These are phyloP conservation scores for Litsea cubeba DNA, from an alignment of 164 flowering plant genomes.

Conservation along the genomic window DNA sequence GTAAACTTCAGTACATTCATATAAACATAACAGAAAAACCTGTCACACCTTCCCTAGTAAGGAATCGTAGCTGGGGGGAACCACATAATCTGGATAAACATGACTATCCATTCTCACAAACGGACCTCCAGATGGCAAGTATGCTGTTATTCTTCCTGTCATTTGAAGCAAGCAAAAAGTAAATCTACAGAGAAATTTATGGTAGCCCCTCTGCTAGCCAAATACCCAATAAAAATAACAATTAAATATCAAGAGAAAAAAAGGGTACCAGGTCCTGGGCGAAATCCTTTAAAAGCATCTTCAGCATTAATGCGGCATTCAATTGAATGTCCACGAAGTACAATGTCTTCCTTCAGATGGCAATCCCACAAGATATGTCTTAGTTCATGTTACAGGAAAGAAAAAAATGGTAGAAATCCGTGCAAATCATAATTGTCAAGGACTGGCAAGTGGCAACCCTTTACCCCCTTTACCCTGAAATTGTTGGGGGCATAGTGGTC, in stretches of 20 bases:
- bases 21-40: slow-evolving; percentile 1
- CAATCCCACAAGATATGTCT: slow-evolving; percentile 1
- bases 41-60: slow-evolving; percentile 79
- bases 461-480: neutral
- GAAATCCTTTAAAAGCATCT: slow-evolving; percentile 91
- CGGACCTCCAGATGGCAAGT: slow-evolving; percentile 96
- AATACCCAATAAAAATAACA: neutral
- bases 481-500: neutral
- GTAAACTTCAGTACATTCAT: neutral
- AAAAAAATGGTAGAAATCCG: neutral
- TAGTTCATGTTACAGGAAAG: neutral
- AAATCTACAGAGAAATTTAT: neutral
- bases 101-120: slow-evolving; percentile 99
- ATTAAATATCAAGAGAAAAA: neutral
- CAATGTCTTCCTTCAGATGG: slow-evolving; percentile 81
- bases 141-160: slow-evolving; percentile 86
- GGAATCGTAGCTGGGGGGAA: slow-evolving; percentile 98
- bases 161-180: neutral
- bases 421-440: neutral
- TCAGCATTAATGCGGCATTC: slow-evolving; percentile 99
- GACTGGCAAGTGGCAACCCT: neutral
- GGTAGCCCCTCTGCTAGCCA: neutral
- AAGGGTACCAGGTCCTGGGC: slow-evolving; percentile 91
- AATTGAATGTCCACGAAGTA: slow-evolving; percentile 94
- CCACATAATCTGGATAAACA: slow-evolving; percentile 92